These are phyloP conservation scores for Emericellopsis cladophorae DNA, from an alignment of 2,329 filamentous ascomycete species.

Conservation along the genomic window DNA sequence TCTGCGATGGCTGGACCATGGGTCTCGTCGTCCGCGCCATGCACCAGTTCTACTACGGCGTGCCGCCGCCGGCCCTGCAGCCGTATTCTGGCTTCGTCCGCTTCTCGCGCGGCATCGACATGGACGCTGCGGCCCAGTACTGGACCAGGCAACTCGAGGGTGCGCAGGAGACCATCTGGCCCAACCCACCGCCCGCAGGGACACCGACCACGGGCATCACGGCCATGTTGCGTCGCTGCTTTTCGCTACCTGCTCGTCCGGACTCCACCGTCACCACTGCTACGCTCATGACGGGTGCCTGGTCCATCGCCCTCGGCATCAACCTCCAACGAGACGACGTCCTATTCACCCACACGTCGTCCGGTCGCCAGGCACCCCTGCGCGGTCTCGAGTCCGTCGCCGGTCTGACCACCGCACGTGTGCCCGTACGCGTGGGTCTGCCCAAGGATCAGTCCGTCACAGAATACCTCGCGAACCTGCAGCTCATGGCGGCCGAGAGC, in stretches of 20 bases:
- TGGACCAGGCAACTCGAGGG: slow-evolving; percentile 6
- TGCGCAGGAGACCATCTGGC: slow-evolving; percentile 2
- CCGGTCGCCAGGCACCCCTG: slow-evolving; percentile 1
- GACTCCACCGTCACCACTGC: slow-evolving; percentile 6
- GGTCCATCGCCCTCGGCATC: slow-evolving; percentile 1
- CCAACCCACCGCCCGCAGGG: background rate
- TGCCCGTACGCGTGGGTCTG: slow-evolving; percentile 5
- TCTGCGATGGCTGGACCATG: slow-evolving; percentile 13
- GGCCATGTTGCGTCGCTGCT: background rate
- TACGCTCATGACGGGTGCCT: slow-evolving; percentile 1
- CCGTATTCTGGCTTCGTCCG: slow-evolving; percentile 5
- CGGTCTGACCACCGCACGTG: slow-evolving; percentile 6
- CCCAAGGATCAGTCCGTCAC: slow-evolving; percentile 3
- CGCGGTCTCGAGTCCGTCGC: background rate
- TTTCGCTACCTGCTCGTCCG: background rate
- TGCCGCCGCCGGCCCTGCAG: background rate
- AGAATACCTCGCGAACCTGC: slow-evolving; percentile 6
- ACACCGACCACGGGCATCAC: background rate
- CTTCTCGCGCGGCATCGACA: slow-evolving; percentile 1
- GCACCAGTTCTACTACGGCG: background rate
- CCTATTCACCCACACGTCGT: background rate
- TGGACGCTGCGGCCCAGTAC: slow-evolving; percentile 2
- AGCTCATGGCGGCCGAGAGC: slow-evolving; percentile 1
- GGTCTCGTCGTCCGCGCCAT: slow-evolving; percentile 3
- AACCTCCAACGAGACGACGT: background rate